Conservation (phyloP, 805 yeast species). For the Candida glaebosa region DNA sequence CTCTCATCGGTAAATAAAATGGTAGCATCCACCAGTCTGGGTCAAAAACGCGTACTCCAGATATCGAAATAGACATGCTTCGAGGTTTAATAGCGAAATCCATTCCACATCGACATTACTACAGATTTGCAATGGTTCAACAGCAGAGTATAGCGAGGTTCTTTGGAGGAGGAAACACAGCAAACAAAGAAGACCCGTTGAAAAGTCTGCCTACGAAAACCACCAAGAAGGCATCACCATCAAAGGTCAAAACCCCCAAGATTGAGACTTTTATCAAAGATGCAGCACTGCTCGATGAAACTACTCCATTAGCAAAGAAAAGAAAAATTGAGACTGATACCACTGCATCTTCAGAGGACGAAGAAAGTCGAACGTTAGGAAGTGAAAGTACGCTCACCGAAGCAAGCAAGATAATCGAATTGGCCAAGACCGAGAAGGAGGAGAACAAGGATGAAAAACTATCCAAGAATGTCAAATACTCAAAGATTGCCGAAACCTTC, state of each 20-base stretch:
- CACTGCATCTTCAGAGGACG: conserved; percentile 4
- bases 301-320: conserved; percentile 2
- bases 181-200: conserved; percentile 1
- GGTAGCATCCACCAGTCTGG: no score
- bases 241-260: no score
- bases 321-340: conserved; percentile 6
- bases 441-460: conserved; percentile 2
- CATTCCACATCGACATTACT: background rate
- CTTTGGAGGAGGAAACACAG: conserved; percentile 15
- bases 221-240: no score
- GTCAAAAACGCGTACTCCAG: background rate
- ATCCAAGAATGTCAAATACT: conserved; percentile 24
- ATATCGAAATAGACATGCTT: background rate
- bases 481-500: conserved; percentile 59
- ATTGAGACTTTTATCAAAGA: no score
- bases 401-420: conserved; percentile 11
- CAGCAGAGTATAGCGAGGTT: conserved; percentile 35
- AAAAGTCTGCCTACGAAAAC: background rate
- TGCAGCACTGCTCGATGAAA: no score
- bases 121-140: conserved; percentile 18
- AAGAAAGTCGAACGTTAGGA: background rate
- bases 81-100: background rate
- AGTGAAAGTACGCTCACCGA: conserved; percentile 9
- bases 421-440: conserved; percentile 5
- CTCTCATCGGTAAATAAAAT: no score